Base-by-base conservation (phyloP, 2,329 filamentous ascomycete genomes). In the Dactylellina drechsleri region DNA sequence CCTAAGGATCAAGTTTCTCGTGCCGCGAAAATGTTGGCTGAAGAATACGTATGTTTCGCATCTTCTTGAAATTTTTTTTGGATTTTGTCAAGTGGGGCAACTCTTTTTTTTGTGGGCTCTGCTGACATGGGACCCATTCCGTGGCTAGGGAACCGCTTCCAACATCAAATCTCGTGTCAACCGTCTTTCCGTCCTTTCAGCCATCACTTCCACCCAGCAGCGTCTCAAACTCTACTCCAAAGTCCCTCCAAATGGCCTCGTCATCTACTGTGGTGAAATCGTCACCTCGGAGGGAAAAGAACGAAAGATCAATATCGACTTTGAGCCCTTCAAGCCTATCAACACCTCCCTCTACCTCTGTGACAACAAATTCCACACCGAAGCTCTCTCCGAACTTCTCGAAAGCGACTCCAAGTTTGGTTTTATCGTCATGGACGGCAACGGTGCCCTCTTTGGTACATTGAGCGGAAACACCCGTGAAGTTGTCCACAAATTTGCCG, bases 161-260 rank as follows among this genome's bases (percentile, higher is more conserved):
- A 99, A 99, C 85, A 99, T 99, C 86, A 99, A 99, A 85, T 99
- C 95, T 74, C 93, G 95, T 82, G 95, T 99, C 85, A 99, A 99
- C 85, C 90, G 95, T 84, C 92, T 98, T 82, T 99, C 95, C 61
- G 95, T 99, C 79, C 86, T 99, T 79, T 98, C 94, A 43, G 95
- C 95, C 83, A 99, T 99, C 81, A 99, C 95, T 62, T 99, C 95
- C 77, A 99, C 95, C 80, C 96, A 99, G 85, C 95, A 99, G 86
- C 92, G 95, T 83, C 89, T 99, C 79, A 99, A 99, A 88, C 88
- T 99, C 57, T 99, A 99, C 86, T 97, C 93, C 85, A 98, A 98
- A 85, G 95, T 99, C 68, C 95, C 96, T 36, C 92, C 95, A 58
- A 99, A 99, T 84, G 95, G 95, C 75, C 86, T 99, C 79, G 95